phyloP scores from a whole-genome alignment of 2,329 filamentous ascomycete genomes.

The Cercospora zeae-maydis region DNA sequence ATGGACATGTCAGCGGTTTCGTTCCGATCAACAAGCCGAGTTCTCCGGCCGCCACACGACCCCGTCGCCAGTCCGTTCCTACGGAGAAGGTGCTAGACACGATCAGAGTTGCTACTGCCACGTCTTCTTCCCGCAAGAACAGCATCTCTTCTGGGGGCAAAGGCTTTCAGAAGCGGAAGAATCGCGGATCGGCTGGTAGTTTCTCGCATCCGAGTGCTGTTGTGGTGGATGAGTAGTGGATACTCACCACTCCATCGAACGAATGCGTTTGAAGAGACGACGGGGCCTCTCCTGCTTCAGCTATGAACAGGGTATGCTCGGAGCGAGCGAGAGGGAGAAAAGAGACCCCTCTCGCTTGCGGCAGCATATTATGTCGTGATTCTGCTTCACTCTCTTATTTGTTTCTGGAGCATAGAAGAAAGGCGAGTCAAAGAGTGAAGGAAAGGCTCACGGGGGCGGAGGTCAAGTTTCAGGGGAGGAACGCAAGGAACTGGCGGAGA shows the following conservation, averaged over 20 bases:
- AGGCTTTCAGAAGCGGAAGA: background rate
- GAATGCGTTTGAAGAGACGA: background rate
- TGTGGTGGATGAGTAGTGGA: background rate
- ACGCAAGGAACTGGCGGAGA: background rate
- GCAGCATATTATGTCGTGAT: background rate
- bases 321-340: background rate
- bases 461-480: background rate
- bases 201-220: slow-evolving; percentile 4
- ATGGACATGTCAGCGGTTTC: background rate
- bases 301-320: background rate
- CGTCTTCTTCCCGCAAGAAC: background rate
- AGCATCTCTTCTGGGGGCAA: background rate
- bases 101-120: background rate
- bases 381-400: background rate
- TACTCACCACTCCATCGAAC: background rate
- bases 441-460: background rate
- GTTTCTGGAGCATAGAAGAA: background rate
- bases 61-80: background rate
- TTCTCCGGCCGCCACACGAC: background rate
- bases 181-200: background rate
- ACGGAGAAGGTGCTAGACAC: background rate
- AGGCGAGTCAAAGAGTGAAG: background rate
- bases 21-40: background rate
- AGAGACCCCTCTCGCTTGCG: background rate
- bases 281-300: background rate